These are phyloP conservation scores for Pseudonitzschia pungens DNA, from an alignment of 108 stramenopile genomes.

Conservation along the genomic window DNA sequence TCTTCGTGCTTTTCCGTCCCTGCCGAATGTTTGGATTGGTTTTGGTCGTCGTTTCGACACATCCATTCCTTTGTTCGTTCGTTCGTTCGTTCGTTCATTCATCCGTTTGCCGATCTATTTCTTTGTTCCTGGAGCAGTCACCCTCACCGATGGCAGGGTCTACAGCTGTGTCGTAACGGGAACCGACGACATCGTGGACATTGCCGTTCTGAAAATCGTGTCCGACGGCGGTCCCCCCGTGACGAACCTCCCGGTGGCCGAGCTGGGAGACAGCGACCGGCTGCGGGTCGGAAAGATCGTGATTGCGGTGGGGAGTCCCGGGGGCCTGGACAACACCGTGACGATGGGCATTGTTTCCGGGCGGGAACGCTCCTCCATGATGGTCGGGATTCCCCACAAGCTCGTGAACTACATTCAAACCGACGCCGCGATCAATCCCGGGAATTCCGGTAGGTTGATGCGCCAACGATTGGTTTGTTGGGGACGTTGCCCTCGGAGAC, in stretches of 20 bases:
- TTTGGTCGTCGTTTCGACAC: not conserved
- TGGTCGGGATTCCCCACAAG: constrained; percentile 86
- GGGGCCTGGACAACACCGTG: constrained; percentile 89
- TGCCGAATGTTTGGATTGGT: too few relatives aligned
- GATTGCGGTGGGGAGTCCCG: constrained; percentile 80
- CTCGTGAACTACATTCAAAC: constrained; percentile 91
- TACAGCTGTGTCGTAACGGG: constrained; percentile 74
- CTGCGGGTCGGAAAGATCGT: constrained; percentile 84
- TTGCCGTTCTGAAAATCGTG: constrained; percentile 87
- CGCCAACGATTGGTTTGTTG: not conserved
- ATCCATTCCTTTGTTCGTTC: not conserved
- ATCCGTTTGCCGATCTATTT: too few relatives aligned
- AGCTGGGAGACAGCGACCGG: constrained; percentile 74
- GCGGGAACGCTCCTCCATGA: constrained; percentile 72
- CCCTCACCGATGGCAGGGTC: constrained; percentile 82
- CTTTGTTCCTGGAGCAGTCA: constrained; percentile 33
- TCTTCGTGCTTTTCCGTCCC: not conserved
- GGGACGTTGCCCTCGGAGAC: not conserved
- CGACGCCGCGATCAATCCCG: constrained; percentile 67
- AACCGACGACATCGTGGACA: constrained; percentile 84
- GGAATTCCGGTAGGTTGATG: constrained; percentile 39
- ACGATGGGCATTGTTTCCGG: constrained; percentile 88
- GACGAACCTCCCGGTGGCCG: constrained; percentile 62
- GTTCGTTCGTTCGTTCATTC: too few relatives aligned
- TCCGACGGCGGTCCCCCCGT: constrained; percentile 10